Conservation (phyloP, 1,284 basidiomycete species). For the Chalciporus sp. region DNA sequence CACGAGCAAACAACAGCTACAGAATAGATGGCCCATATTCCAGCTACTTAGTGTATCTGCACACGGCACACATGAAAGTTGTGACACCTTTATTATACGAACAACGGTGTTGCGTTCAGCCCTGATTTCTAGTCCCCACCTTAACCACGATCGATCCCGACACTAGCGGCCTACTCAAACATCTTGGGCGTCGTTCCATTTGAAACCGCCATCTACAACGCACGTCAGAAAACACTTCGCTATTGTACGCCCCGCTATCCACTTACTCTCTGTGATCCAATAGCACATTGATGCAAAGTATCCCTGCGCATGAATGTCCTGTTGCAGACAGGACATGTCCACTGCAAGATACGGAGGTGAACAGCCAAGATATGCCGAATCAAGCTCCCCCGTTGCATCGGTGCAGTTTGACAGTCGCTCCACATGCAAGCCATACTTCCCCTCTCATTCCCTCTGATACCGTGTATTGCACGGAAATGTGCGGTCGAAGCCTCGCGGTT, state of each 20-base stretch:
- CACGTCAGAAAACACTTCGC: too few relatives aligned
- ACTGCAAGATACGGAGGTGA: conserved; percentile 18
- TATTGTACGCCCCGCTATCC: background rate
- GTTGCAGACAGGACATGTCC: conserved; percentile 17
- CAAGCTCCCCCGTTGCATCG: conserved; percentile 23
- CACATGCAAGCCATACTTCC: conserved; percentile 12
- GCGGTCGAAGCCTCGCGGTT: conserved; percentile 9
- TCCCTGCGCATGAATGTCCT: conserved; percentile 23
- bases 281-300: conserved; percentile 13
- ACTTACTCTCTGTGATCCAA: background rate
- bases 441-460: conserved; percentile 22
- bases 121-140: too few relatives aligned
- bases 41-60: too few relatives aligned
- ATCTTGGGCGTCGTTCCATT: too few relatives aligned
- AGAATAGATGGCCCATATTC: too few relatives aligned
- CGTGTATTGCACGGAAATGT: conserved; percentile 17
- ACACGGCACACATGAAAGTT: too few relatives aligned
- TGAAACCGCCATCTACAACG: too few relatives aligned
- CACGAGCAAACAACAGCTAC: too few relatives aligned
- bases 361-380: conserved; percentile 20
- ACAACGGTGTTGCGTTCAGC: too few relatives aligned
- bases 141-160: too few relatives aligned
- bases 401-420: conserved; percentile 9
- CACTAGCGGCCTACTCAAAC: too few relatives aligned
- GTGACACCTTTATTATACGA: too few relatives aligned